Conservation (phyloP, 371 early-diverging fungal species). For the Mortierella sp. region DNA sequence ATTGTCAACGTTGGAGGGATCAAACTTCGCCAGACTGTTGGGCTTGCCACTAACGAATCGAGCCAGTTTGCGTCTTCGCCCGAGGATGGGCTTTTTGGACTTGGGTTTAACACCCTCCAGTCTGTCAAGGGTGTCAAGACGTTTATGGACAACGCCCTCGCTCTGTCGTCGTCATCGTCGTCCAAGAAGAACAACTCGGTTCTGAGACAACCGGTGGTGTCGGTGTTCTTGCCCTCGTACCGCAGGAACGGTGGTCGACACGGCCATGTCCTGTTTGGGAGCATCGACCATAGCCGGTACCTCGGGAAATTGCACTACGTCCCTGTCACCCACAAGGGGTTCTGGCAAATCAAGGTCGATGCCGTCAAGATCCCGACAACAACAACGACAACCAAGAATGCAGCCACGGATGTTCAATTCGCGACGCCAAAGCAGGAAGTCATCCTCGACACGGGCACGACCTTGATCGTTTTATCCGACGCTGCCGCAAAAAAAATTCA, state of each 20-base stretch:
- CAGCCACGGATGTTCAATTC: neutral
- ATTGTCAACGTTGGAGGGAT: neutral
- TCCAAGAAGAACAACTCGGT: neutral
- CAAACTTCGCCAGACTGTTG: neutral
- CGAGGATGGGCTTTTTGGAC: neutral
- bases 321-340: slow-evolving; percentile 86
- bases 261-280: slow-evolving; percentile 72
- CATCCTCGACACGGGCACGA: neutral
- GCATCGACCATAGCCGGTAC: slow-evolving; percentile 71
- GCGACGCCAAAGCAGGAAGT: neutral
- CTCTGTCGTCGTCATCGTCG: neutral
- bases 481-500: neutral
- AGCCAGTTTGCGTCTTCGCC: neutral
- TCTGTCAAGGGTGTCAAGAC: neutral
- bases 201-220: slow-evolving; percentile 49
- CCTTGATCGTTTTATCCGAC: neutral
- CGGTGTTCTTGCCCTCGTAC: slow-evolving; percentile 37
- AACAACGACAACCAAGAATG: neutral
- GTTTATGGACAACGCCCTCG: neutral
- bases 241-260: slow-evolving; percentile 6
- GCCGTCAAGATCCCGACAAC: neutral
- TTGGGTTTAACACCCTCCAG: neutral
- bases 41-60: neutral
- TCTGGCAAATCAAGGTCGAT: slow-evolving; percentile 84
- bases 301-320: slow-evolving; percentile 83